Evolutionary conservation across 1,284 basidiomycete genomes (phyloP).

Genomic region (Kwoniella shivajii): DNA sequence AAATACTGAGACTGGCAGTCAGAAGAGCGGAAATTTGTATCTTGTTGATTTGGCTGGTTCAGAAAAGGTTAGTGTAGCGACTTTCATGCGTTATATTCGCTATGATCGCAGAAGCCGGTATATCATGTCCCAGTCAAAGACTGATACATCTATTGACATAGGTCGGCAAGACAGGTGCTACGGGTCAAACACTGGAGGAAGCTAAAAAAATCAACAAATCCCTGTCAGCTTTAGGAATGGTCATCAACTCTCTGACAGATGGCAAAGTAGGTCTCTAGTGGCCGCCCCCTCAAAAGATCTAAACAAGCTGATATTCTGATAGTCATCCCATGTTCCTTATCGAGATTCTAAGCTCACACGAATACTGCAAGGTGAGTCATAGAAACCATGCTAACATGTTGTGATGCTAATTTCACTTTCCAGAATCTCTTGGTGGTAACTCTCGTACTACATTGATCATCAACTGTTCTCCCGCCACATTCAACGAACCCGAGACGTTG

Average conservation of each 20-base stretch:
- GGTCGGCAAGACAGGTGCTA: conserved; percentile 94
- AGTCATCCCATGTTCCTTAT: conserved; percentile 98
- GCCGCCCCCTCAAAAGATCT: too few species aligned
- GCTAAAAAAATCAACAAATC: conserved; percentile 99
- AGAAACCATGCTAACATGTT: too few species aligned
- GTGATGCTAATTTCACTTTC: neutral
- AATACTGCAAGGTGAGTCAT: conserved; percentile 73
- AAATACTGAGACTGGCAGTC: conserved; percentile 92
- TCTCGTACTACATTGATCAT: conserved; percentile 98
- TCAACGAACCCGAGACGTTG: conserved; percentile 97
- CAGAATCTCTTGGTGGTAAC: conserved; percentile 96
- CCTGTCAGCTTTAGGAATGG: conserved; percentile 96
- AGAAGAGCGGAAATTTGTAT: conserved; percentile 96
- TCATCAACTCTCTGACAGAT: conserved; percentile 98
- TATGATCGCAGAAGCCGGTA: neutral
- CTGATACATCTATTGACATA: conserved; percentile 7
- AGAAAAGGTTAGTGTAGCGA: conserved; percentile 74
- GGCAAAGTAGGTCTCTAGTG: conserved; percentile 67
- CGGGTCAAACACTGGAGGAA: conserved; percentile 97
- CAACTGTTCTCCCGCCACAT: conserved; percentile 96
- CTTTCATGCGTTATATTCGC: neutral
- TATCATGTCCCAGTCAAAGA: neutral
- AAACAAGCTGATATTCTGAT: conserved; percentile 11
- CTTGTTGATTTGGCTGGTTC: conserved; percentile 98
- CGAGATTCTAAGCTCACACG: conserved; percentile 99